Evolutionary conservation across 139 green algal species (phyloP).

Genomic region (Tetradesmus lagerheimii): DNA sequence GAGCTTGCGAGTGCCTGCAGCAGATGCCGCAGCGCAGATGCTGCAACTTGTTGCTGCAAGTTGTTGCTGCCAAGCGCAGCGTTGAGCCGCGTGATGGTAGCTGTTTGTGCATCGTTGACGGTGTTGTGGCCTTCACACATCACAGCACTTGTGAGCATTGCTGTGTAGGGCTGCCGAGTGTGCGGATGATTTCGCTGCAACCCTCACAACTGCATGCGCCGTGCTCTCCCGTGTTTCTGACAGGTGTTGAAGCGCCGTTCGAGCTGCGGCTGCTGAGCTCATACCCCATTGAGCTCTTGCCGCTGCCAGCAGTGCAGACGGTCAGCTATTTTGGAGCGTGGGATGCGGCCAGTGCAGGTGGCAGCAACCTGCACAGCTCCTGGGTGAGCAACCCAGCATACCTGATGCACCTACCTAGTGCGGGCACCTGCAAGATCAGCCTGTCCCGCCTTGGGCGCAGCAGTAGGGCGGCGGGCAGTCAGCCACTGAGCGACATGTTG

Average conservation of each 20-base stretch:
- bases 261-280: constrained; percentile 30
- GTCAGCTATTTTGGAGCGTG: neutral
- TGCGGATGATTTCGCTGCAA: too few species aligned
- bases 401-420: neutral
- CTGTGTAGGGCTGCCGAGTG: too few species aligned
- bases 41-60: too few species aligned
- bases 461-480: neutral
- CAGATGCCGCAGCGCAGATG: neutral
- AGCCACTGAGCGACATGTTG: neutral
- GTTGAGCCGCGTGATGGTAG: too few species aligned
- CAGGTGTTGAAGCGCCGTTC: constrained; percentile 32
- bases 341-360: neutral
- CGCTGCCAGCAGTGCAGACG: neutral
- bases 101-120: neutral
- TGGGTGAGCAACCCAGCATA: constrained; percentile 39
- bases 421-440: neutral
- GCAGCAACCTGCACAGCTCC: constrained; percentile 28
- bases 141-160: too few species aligned
- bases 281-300: constrained; percentile 22
- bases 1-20: neutral
- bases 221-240: neutral
- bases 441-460: neutral
- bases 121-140: neutral
- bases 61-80: too few species aligned
- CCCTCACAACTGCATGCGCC: too few species aligned